phyloP scores from a whole-genome alignment of 441 rosid genomes.

The Arabidopsis hybrid region DNA sequence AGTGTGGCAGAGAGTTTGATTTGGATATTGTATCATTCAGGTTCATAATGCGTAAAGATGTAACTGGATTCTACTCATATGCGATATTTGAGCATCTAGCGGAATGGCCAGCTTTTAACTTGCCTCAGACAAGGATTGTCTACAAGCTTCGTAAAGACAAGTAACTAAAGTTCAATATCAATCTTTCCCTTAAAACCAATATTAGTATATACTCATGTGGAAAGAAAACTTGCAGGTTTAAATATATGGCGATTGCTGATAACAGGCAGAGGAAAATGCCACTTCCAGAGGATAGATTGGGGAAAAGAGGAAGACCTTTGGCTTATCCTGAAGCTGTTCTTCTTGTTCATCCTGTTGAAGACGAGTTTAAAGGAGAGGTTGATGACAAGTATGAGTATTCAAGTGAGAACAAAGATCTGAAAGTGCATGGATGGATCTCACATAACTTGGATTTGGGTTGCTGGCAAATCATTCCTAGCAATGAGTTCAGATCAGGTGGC shows the following conservation, averaged over 20 bases:
- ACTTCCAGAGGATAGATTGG: slow-evolving; percentile 72
- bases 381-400: slow-evolving; percentile 96
- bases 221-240: slow-evolving; percentile 54
- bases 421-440: slow-evolving; percentile 91
- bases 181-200: not conserved
- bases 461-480: slow-evolving; percentile 94
- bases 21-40: slow-evolving; percentile 44
- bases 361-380: slow-evolving; percentile 85
- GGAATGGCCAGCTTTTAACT: slow-evolving; percentile 80
- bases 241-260: slow-evolving; percentile 81
- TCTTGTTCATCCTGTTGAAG: slow-evolving; percentile 75
- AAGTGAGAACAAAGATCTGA: slow-evolving; percentile 71
- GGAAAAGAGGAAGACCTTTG: slow-evolving; percentile 65
- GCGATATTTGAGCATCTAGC: slow-evolving; percentile 75
- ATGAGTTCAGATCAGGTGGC: slow-evolving; percentile 90
- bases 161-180: slow-evolving; percentile 35
- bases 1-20: not conserved
- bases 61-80: slow-evolving; percentile 79
- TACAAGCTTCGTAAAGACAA: slow-evolving; percentile 88
- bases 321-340: slow-evolving; percentile 86
- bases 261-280: slow-evolving; percentile 87
- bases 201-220: not conserved
- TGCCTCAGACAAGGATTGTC: slow-evolving; percentile 76
- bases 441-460: slow-evolving; percentile 63
- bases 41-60: slow-evolving; percentile 68